Base-by-base conservation (phyloP, 352 stramenopile species). In the Phytopythium aichiense region DNA sequence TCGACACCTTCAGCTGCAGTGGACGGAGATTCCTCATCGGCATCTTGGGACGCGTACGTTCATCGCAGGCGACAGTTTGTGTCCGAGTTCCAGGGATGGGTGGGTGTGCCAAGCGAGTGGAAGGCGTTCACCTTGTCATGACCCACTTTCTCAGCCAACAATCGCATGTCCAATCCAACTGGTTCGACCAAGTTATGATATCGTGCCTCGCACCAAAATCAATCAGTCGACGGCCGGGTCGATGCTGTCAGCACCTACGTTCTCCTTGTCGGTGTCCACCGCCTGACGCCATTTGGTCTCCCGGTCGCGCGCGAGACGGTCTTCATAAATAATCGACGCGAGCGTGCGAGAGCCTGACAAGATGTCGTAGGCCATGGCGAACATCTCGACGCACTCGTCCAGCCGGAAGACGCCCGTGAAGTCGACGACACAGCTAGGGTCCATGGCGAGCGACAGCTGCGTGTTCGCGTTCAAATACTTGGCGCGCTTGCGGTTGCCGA, bases 391-490 rank as follows among this genome's bases (percentile, higher is more conserved):
- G 56, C 79, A 88, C 49, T 90, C 83, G 37, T 78, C 60, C 25
- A 91, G 66, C 5, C 81, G 81, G 52, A 92, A 92, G 25, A 92
- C 77, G 13, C 73, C 67, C 1, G 71, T 35, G 62, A 92, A 91
- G 45, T 89, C 72, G 22, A 87, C 74, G 15, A 73, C 56, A 48
- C 73, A 71, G 31, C 74, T 72, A 1, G 65, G 60, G 5, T 71
- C 56, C 25, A 82, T 62, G n/a, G 66, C 69, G 25, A 92, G 72
- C 49, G 68, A 58, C 0, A 89, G 63, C 37, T 77, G 71, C 55
- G 83, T 91, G 20, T 69, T 61, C 20, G 70, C 64, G 22, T 77
- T 69, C n/a, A 91, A 56, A 52, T 83, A 87, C 33, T 77, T 73
- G 4, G 73, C 33, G 43, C 69, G 71, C 35, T 77, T 71, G 31